Evolutionary conservation across 1,284 basidiomycete genomes (phyloP).

Genomic region (Cryptococcus neoformans): DNA sequence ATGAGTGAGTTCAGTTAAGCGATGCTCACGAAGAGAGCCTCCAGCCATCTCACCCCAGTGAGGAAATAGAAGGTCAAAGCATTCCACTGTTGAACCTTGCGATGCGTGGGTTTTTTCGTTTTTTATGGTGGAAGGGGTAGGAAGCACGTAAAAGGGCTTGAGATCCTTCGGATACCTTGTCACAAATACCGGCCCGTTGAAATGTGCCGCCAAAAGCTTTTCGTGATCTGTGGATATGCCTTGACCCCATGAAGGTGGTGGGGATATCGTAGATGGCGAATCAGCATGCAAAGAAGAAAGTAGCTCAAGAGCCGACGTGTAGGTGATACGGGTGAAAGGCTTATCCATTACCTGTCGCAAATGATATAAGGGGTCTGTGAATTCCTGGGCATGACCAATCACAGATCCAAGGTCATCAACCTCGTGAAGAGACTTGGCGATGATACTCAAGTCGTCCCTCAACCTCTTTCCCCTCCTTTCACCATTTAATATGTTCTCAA

Average conservation of each 20-base stretch:
- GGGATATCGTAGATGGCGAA: neutral
- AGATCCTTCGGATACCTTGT: conserved; percentile 76
- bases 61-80: conserved; percentile 92
- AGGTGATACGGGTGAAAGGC: conserved; percentile 63
- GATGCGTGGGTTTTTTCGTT: conserved; percentile 17
- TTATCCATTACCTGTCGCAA: conserved; percentile 18
- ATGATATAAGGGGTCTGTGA: conserved; percentile 16
- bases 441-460: conserved; percentile 26
- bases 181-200: conserved; percentile 78
- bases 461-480: conserved; percentile 16
- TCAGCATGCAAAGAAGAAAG: conserved; percentile 45
- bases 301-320: conserved; percentile 68
- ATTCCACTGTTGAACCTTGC: conserved; percentile 58
- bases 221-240: conserved; percentile 87
- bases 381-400: neutral
- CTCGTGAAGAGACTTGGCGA: conserved; percentile 7
- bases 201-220: conserved; percentile 70
- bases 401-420: neutral
- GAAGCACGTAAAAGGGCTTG: conserved; percentile 98
- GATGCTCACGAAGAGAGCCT: conserved; percentile 86
- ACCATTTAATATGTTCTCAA: conserved; percentile 19
- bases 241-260: conserved; percentile 64
- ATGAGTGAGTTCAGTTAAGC: conserved; percentile 57
- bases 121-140: conserved; percentile 8
- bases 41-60: conserved; percentile 85